Evolutionary conservation across 768 basidiomycete genomes (phyloP), one percentile per base, ranked within the genome.

Genomic region (Suillus americanus): DNA sequence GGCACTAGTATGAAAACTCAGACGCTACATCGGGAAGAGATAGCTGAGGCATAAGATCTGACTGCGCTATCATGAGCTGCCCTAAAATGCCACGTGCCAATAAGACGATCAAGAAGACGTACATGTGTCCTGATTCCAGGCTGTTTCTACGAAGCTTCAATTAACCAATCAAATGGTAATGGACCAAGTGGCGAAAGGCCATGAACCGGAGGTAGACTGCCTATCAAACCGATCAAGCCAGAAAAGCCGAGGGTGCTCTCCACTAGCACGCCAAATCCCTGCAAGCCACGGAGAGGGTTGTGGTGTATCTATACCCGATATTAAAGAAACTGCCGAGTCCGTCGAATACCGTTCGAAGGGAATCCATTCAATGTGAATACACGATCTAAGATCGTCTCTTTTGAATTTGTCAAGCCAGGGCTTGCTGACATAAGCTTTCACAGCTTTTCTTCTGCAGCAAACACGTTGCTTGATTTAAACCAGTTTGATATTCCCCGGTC

Each of bases 1-100:
- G 64, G 53, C 60, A 65, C 68, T 63, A 67, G 71, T 67, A 63
- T 64, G 66, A 73, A 75, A 73, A 65, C 66, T 71, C 55, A 64
- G 62, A 70, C 64, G 62, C 70, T 69, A 38, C 66, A 69, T 70
- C 68, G 75, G 72, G 71, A 76, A 56, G 62, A 60, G 65, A 53
- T 53, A 57, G 20, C 37, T 12, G 30, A 37, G 38, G 61, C n/a
- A 9, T 30, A 33, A 38, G 55, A 46, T 59, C 53, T 45, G 25
- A 63, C 62, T 45, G 35, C 53, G 62, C 65, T 64, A 74, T 74
- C 74, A 68, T 63, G 35, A 60, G 63, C 69, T 69, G 60, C 56
- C 56, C 57, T 10, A 28, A 59, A 59, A 59, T 28, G 57, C 57
- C 40, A 59, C 62, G 62, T 55, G 64, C 66, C 48, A 60, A 68